Percentiles rank a stretch among this genome's conserved stretches.
Evolutionary conservation across 306 rosid species (phyloP).

Genomic region (Cucurbita ficifolia): DNA sequence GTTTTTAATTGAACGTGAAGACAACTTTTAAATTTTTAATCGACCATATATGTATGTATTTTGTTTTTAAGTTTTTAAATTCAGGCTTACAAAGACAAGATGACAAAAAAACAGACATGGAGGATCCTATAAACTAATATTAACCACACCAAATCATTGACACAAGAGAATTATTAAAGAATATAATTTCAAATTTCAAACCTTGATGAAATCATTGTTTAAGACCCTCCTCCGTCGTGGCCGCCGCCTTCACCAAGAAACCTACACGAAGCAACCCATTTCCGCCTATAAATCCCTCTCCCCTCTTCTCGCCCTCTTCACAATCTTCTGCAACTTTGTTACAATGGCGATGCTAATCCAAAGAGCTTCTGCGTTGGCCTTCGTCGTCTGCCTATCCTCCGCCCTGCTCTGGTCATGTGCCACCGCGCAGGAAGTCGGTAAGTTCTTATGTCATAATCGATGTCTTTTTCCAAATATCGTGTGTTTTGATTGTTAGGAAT

Average conservation of each 20-base stretch:
- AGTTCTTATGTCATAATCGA: neutral
- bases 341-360: neutral
- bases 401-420: neutral
- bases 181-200: neutral
- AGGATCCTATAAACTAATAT: neutral
- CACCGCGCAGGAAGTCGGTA: slow-evolving; percentile 63
- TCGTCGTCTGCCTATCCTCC: neutral
- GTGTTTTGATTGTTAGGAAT: no score
- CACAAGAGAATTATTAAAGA: neutral
- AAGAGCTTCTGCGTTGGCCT: neutral
- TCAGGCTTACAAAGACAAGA: neutral
- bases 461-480: no score
- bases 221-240: neutral
- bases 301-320: neutral
- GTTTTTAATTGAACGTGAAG: no score
- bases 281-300: neutral
- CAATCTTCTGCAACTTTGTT: neutral
- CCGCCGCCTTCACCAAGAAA: neutral
- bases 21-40: no score
- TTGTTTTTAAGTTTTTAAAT: no score
- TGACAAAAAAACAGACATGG: neutral
- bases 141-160: neutral
- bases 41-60: no score
- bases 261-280: neutral
- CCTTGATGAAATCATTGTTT: neutral